These are phyloP conservation scores for Sambucus nigra DNA, from an alignment of 129 eudicot genomes.

Conservation along the genomic window DNA sequence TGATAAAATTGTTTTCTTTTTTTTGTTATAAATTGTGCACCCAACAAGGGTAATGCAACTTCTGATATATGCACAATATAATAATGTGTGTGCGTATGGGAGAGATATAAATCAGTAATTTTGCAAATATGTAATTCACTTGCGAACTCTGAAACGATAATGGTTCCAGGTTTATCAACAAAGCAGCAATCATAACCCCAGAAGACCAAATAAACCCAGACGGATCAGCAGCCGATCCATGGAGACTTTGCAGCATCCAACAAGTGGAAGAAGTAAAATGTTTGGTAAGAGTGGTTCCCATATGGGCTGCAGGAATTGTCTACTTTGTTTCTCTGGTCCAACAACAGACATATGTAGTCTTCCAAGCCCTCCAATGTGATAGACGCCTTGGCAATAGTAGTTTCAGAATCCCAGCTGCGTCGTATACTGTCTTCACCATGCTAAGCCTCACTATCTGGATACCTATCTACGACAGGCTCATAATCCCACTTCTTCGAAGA, in stretches of 20 bases:
- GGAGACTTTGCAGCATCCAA: conserved; percentile 58
- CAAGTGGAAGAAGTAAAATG: conserved; percentile 74
- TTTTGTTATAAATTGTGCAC: too few species aligned
- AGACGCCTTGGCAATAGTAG: conserved; percentile 25
- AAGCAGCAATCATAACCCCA: conserved; percentile 48
- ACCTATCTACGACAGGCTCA: conserved; percentile 46
- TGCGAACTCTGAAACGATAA: not conserved
- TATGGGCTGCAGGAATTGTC: conserved; percentile 44
- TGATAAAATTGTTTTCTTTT: too few species aligned
- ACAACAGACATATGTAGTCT: conserved; percentile 34
- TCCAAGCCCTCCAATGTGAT: conserved; percentile 55
- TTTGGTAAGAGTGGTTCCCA: conserved; percentile 42
- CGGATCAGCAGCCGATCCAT: conserved; percentile 43
- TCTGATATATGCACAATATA: too few species aligned
- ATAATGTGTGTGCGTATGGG: too few species aligned
- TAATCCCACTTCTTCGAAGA: conserved; percentile 1
- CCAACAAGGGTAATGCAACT: too few species aligned
- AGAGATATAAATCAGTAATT: too few species aligned
- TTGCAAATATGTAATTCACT: too few species aligned
- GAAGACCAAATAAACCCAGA: conserved; percentile 42
- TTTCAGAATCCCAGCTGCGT: conserved; percentile 52
- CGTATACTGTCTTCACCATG: conserved; percentile 47
- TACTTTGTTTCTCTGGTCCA: conserved; percentile 33
- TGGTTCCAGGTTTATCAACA: conserved; percentile 26
- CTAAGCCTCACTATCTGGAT: conserved; percentile 52